Evolutionary conservation across 495 filamentous ascomycete genomes (phyloP), one percentile per base, ranked within the genome.

Genomic region (Neurospora pannonica): DNA sequence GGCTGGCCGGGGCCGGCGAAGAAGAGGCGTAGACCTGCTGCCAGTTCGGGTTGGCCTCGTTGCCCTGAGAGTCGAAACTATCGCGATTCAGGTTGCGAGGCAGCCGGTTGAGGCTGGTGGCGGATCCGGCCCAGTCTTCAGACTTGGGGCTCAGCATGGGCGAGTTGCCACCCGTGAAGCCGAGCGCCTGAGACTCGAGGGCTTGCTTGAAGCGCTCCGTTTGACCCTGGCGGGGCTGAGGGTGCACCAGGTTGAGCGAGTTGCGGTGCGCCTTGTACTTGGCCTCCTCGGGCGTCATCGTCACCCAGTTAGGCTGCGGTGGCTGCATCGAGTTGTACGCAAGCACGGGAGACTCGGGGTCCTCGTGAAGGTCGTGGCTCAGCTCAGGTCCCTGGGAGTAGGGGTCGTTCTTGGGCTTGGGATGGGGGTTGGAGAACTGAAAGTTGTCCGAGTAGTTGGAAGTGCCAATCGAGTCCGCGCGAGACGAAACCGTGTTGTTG

Each of bases 251-350:
- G 78, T 95, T 94, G 38, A 97, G 83, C 67, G 93, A 97, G 80
- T 96, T 92, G 70, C 95, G 93, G 81, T 97, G 93, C 21, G 93
- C 93, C 78, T 93, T 90, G 80, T 97, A 97, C 80, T 97, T 97
- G 38, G 94, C 93, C 73, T 93, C 91, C 79, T 97, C 94, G 31
- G 93, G 92, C 21, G 85, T 86, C 77, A 83, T 82, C 71, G 81
- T 78, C 28, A 80, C 82, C 72, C 76, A 81, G 72, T 79, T 76
- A 4, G 75, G 71, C 21, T 77, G 78, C 4, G 76, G 89, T 79
- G 60, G 40, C 1, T 78, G 54, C 54, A 82, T 77, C 60, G 80
- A 76, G 34, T 77, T 76, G 19, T 78, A 75, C 39, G 74, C 74
- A 71, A 78, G 67, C 36, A 60, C 9, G 15, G 75, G 39, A 9